Evolutionary conservation across 2,329 filamentous ascomycete genomes (phyloP).

Genomic region (Balansia obtecta): DNA sequence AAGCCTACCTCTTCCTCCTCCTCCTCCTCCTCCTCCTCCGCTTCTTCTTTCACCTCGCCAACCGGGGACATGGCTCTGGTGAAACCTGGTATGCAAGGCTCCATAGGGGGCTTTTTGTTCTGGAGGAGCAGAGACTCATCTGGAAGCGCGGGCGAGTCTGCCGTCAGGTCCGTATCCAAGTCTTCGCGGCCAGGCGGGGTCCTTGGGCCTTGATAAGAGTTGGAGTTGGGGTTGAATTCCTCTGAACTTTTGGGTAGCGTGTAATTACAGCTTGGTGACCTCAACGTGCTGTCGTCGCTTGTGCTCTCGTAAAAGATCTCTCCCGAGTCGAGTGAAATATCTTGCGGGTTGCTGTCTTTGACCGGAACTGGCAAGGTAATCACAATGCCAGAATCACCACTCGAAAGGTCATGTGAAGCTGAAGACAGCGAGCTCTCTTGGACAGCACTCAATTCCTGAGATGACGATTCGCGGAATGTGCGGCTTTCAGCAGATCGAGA

Average conservation of each 20-base stretch:
- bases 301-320: not conserved
- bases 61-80: conserved; percentile 10
- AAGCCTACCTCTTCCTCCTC: conserved; percentile 23
- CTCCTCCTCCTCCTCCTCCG: conserved; percentile 11
- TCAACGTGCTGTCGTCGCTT: not conserved
- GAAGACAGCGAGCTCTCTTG: not conserved
- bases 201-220: not conserved
- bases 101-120: not conserved
- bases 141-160: conserved; percentile 1
- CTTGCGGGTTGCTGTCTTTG: not conserved
- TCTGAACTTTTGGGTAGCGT: not conserved
- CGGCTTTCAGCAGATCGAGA: not conserved
- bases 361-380: not conserved
- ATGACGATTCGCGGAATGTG: not conserved
- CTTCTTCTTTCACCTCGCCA: not conserved
- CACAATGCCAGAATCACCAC: not conserved
- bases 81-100: conserved; percentile 7
- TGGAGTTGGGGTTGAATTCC: not conserved
- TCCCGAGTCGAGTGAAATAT: not conserved
- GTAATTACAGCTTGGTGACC: not conserved
- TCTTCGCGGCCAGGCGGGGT: not conserved
- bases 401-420: not conserved
- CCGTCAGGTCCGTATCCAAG: not conserved
- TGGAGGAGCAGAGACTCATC: not conserved
- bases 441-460: not conserved